These are phyloP conservation scores for Austropuccinia psidii DNA, from an alignment of 1,284 basidiomycete genomes.

Conservation along the genomic window DNA sequence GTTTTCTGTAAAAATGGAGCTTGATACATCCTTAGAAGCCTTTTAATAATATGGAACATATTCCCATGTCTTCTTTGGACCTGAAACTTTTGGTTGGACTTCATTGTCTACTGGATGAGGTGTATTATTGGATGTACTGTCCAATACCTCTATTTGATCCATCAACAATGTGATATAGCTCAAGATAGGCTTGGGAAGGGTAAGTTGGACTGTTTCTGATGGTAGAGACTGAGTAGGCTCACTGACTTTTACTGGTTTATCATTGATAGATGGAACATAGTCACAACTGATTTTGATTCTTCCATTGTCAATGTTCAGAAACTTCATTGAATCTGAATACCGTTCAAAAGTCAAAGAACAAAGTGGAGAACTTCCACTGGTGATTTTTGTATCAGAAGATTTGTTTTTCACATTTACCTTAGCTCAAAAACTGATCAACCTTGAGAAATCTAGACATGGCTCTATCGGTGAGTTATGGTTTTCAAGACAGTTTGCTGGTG, in stretches of 20 bases:
- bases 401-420: constrained; percentile 1
- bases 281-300: constrained; percentile 2
- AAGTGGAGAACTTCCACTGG: not conserved
- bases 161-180: no score
- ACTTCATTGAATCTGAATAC: not conserved
- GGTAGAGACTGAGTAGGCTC: not conserved
- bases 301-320: not conserved
- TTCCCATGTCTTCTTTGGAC: not conserved
- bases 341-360: not conserved
- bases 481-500: not conserved
- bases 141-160: no score
- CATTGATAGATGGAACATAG: not conserved
- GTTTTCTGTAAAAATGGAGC: no score
- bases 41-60: no score
- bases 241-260: not conserved
- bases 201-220: no score
- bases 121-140: no score
- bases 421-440: not conserved
- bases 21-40: no score
- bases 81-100: not conserved
- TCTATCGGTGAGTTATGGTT: not conserved
- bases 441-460: not conserved
- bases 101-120: no score
- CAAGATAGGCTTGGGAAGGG: no score
- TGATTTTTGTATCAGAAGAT: no score